Conservation (phyloP, 1,284 basidiomycete genomes). For the Xerocomus nothofagi region DNA sequence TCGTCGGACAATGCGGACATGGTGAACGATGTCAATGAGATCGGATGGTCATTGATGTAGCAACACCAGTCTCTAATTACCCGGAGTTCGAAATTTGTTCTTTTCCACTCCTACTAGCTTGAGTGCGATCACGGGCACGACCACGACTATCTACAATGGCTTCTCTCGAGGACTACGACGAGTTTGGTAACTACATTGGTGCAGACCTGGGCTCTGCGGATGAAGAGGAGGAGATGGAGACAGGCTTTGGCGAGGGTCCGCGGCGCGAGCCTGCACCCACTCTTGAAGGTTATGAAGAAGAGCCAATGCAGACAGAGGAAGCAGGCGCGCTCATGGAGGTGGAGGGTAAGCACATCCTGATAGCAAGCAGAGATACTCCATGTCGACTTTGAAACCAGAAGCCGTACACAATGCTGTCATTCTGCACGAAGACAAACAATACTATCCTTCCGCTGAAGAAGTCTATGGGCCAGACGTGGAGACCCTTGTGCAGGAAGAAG, state of each 20-base stretch:
- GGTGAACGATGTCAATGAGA: constrained; percentile 2
- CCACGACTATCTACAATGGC: constrained; percentile 50
- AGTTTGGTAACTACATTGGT: constrained; percentile 96
- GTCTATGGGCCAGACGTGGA: constrained; percentile 95
- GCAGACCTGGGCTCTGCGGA: constrained; percentile 88
- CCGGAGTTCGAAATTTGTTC: constrained; percentile 39
- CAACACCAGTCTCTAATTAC: not conserved
- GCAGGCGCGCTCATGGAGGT: constrained; percentile 77
- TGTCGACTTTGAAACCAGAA: constrained; percentile 42
- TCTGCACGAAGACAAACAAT: constrained; percentile 97
- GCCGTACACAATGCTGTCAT: constrained; percentile 84
- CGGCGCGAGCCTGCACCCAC: constrained; percentile 43
- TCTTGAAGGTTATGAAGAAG: constrained; percentile 78
- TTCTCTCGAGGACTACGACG: constrained; percentile 84
- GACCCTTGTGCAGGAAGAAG: constrained; percentile 97
- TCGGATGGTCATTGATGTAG: constrained; percentile 15
- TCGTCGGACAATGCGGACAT: constrained; percentile 74
- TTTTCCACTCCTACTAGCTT: constrained; percentile 17
- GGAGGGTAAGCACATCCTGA: constrained; percentile 57
- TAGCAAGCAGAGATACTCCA: not conserved
- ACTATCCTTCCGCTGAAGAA: constrained; percentile 91
- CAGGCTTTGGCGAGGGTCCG: constrained; percentile 43
- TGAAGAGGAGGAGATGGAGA: constrained; percentile 65
- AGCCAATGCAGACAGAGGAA: constrained; percentile 54
- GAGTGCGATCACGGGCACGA: constrained; percentile 8